A percentile compares a stretch with the other conserved stretches of the same genome.
These are phyloP conservation scores for Diaporthe eres DNA, from an alignment of 2,329 filamentous ascomycete species.

Conservation along the genomic window DNA sequence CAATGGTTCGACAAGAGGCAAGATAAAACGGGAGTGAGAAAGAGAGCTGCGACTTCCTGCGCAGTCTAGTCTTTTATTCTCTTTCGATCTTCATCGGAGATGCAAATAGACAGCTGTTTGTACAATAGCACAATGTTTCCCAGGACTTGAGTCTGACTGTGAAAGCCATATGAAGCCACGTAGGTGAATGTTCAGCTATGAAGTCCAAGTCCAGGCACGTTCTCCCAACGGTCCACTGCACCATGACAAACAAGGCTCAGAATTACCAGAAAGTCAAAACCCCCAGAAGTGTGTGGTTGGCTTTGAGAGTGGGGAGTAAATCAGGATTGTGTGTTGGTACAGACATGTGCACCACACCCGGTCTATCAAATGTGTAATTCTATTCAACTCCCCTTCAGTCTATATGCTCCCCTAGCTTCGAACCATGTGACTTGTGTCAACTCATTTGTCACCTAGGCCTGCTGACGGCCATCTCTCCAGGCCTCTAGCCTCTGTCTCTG, in stretches of 20 bases:
- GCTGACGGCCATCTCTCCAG: constrained; percentile 57
- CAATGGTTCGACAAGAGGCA: constrained; percentile 11
- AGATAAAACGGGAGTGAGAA: constrained; percentile 24
- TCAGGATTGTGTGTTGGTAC: background rate
- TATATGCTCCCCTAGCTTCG: background rate
- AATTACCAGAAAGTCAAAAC: too few species aligned
- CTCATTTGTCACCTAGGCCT: background rate
- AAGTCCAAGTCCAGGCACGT: background rate
- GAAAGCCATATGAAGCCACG: background rate
- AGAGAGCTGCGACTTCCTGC: constrained; percentile 31
- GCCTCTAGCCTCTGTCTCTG: constrained; percentile 62
- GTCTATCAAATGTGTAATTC: constrained; percentile 25
- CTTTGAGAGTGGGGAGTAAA: background rate
- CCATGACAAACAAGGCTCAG: too few species aligned
- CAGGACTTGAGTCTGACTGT: background rate
- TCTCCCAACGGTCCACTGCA: too few species aligned
- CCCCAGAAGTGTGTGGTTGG: background rate
- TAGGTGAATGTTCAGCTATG: background rate
- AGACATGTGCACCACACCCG: background rate
- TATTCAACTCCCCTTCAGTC: background rate
- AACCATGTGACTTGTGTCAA: background rate
- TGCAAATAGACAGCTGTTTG: constrained; percentile 38
- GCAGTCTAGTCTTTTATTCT: constrained; percentile 38
- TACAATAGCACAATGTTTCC: constrained; percentile 27
- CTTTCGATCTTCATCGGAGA: constrained; percentile 20